These are phyloP conservation scores for Chloranthus sessilifolius DNA, from an alignment of 164 flowering plant species.

Conservation along the genomic window DNA sequence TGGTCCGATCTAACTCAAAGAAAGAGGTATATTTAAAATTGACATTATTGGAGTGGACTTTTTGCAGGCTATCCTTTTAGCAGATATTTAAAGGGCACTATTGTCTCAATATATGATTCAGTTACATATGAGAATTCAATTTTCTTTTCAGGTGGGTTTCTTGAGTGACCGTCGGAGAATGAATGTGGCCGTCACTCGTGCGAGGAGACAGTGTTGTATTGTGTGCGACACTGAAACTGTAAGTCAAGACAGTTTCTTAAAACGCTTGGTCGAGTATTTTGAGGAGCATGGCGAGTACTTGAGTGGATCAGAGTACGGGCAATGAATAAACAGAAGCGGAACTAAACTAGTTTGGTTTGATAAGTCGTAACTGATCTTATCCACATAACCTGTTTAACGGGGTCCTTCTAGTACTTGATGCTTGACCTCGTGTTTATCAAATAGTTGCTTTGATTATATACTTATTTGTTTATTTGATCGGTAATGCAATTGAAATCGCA, in stretches of 20 bases:
- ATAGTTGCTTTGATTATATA: neutral
- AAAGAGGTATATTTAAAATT: slow-evolving; percentile 53
- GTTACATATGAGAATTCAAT: too few species aligned
- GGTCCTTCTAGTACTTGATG: too few species aligned
- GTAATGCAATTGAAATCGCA: neutral
- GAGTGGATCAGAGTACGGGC: slow-evolving; percentile 87
- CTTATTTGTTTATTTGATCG: neutral
- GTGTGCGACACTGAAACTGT: slow-evolving; percentile 96
- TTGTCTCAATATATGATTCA: too few species aligned
- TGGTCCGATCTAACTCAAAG: slow-evolving; percentile 93
- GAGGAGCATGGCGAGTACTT: slow-evolving; percentile 95
- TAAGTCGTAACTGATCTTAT: neutral
- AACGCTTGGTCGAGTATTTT: slow-evolving; percentile 83
- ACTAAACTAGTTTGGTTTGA: neutral
- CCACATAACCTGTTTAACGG: too few species aligned
- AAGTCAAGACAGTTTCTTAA: slow-evolving; percentile 68
- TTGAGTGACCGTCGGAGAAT: slow-evolving; percentile 85
- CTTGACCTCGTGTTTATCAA: too few species aligned
- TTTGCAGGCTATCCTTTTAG: too few species aligned
- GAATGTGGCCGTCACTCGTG: slow-evolving; percentile 98
- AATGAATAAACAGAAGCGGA: slow-evolving; percentile 27
- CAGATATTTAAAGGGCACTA: too few species aligned
- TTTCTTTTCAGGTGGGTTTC: slow-evolving; percentile 84
- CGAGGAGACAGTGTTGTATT: slow-evolving; percentile 94
- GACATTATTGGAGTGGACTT: neutral